phyloP scores from a whole-genome alignment of 768 basidiomycete genomes.

The Clavaria fumosa region DNA sequence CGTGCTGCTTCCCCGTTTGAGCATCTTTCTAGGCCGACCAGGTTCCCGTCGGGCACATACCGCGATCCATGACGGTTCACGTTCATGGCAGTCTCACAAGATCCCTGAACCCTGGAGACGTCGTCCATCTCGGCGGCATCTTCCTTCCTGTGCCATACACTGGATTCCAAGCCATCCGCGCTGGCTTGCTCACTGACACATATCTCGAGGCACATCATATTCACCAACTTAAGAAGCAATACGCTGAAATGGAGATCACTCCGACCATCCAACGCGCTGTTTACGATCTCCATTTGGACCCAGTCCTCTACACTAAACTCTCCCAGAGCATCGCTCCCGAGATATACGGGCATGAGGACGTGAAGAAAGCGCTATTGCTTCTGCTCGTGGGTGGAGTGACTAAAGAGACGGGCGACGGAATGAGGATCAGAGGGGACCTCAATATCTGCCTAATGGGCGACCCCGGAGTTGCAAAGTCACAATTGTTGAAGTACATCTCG shows the following conservation, averaged over 20 bases:
- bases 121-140: conserved; percentile 89
- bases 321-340: conserved; percentile 94
- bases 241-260: conserved; percentile 86
- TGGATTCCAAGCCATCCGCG: conserved; percentile 92
- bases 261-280: conserved; percentile 65
- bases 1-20: background rate
- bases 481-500: conserved; percentile 93
- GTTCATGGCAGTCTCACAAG: conserved; percentile 83
- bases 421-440: conserved; percentile 97
- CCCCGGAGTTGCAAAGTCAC: conserved; percentile 97
- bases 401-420: conserved; percentile 89
- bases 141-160: conserved; percentile 97
- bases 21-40: conserved; percentile 77
- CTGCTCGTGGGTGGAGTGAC: conserved; percentile 93
- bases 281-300: conserved; percentile 51
- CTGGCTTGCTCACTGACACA: conserved; percentile 92
- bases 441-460: conserved; percentile 99
- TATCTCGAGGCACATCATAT: conserved; percentile 88
- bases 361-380: conserved; percentile 89
- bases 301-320: conserved; percentile 72
- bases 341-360: conserved; percentile 94
- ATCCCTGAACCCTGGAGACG: conserved; percentile 87
- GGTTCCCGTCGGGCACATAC: conserved; percentile 98
- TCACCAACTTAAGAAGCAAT: conserved; percentile 94
- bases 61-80: conserved; percentile 96